Percentiles rank a stretch among this genome's conserved stretches.
phyloP scores from a whole-genome alignment of 352 stramenopile species.

The Globisporangium echinulatum region DNA sequence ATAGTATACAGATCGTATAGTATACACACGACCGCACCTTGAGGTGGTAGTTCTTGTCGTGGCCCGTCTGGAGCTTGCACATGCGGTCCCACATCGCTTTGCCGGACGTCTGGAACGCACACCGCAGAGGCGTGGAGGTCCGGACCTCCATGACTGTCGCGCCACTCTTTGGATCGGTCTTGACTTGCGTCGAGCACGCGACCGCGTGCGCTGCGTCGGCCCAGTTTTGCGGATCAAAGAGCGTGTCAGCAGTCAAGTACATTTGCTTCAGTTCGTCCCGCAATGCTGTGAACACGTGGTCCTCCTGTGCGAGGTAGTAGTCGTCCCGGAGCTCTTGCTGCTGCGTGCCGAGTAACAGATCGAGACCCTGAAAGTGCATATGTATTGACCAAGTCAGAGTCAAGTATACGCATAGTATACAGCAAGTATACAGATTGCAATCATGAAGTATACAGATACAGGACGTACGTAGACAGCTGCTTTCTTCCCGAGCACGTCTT shows the following conservation, averaged over 20 bases:
- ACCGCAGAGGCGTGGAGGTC: slow-evolving; percentile 7
- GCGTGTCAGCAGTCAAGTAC: slow-evolving; percentile 6
- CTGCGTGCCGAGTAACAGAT: slow-evolving; percentile 6
- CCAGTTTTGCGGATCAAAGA: slow-evolving; percentile 7
- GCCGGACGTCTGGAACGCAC: slow-evolving; percentile 5
- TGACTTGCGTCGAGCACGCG: slow-evolving; percentile 6
- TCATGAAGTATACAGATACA: no score
- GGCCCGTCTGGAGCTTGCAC: slow-evolving; percentile 4
- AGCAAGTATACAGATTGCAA: no score
- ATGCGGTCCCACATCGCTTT: slow-evolving; percentile 5
- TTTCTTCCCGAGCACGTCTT: slow-evolving; percentile 27
- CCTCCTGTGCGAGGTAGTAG: slow-evolving; percentile 3
- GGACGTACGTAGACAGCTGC: slow-evolving; percentile 8
- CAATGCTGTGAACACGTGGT: slow-evolving; percentile 4
- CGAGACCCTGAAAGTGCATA: background rate
- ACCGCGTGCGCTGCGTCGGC: background rate
- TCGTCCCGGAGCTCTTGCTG: slow-evolving; percentile 6
- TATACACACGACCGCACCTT: slow-evolving; percentile 1
- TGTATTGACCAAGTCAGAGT: no score
- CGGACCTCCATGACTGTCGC: slow-evolving; percentile 7
- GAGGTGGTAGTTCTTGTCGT: slow-evolving; percentile 14
- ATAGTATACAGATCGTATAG: no score
- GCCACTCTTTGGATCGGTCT: background rate
- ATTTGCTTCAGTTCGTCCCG: slow-evolving; percentile 4
- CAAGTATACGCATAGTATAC: no score